Evolutionary conservation across 75 land plant genomes (phyloP), one percentile per base, ranked within the genome.

Genomic region (Adiantum capillusveneris): DNA sequence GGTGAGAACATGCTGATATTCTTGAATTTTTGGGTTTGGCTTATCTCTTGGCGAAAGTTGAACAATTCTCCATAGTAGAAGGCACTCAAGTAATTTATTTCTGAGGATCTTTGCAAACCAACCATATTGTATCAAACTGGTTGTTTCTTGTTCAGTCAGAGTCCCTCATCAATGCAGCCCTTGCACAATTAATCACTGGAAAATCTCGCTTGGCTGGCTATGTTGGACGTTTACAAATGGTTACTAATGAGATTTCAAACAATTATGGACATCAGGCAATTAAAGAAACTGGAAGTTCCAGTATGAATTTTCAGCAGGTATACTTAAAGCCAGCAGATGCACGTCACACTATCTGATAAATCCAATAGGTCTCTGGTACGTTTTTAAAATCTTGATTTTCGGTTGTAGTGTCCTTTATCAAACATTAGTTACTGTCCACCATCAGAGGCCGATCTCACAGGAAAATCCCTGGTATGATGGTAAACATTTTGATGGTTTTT

Each of bases 381-480:
- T 3, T 24, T 53, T 11, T 25, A 12, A 24, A 53, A 24, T 5
- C 53, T 63, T 24, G 7, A 45, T 36, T 60, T 29, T n/a, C n/a
- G n/a, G n/a, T n/a, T n/a, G n/a, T 83, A 93, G 98, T 93, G 98
- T 46, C 79, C 49, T 25, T 68, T 81, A 43, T 72, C 85, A 31
- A 93, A 93, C 58, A 81, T 93, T 72, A 93, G 95, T 58, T 79
- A 73, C 62, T 93, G 98, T 42, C 98, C 98, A 48, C 69, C 81
- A 60, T 72, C 98, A 27, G 90, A 88, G 64, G 65, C 72, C 37
- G 71, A 75, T 28, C 72, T 88, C 63, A 39, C 72, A 28, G 84
- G 73, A 17, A 82, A 79, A 66, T 79, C 71, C 65, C 63, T 88
- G 74, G 98, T 92, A 73, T 67, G 9, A 34, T 70, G n/a, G n/a